Conservation (phyloP, 1,139 yeast species). For the Debaryomycetaceae sp. region DNA sequence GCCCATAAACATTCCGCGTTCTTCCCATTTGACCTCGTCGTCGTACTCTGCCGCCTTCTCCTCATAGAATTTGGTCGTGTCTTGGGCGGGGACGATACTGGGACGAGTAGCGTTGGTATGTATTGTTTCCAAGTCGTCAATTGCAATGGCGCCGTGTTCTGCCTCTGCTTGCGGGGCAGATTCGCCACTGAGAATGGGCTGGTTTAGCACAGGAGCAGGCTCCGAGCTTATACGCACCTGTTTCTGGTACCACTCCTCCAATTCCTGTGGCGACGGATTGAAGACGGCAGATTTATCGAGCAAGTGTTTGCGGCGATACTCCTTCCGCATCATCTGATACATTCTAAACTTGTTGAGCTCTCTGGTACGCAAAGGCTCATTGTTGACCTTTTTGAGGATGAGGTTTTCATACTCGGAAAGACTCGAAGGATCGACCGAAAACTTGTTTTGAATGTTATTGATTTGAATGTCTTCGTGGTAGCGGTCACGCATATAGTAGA, state of each 20-base stretch:
- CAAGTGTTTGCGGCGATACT: slow-evolving; percentile 36
- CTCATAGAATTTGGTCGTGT: slow-evolving; percentile 78
- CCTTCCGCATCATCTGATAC: slow-evolving; percentile 43
- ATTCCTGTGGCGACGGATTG: slow-evolving; percentile 42
- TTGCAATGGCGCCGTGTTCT: slow-evolving; percentile 1
- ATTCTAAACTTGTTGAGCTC: slow-evolving; percentile 43
- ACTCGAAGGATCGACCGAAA: slow-evolving; percentile 23
- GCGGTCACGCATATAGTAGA: slow-evolving; percentile 56
- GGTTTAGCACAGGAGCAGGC: slow-evolving; percentile 18
- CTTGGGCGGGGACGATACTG: slow-evolving; percentile 54
- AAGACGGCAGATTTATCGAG: slow-evolving; percentile 34
- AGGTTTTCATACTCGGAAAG: slow-evolving; percentile 54
- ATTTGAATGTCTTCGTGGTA: slow-evolving; percentile 58
- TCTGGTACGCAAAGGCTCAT: slow-evolving; percentile 42
- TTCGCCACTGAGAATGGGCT: slow-evolving; percentile 5
- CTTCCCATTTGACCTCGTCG: slow-evolving; percentile 77
- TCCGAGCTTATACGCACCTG: slow-evolving; percentile 19
- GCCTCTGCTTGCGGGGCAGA: slow-evolving; percentile 8
- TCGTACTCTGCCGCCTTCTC: slow-evolving; percentile 74
- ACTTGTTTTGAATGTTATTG: slow-evolving; percentile 31
- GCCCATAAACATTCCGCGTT: slow-evolving; percentile 71
- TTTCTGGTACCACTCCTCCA: slow-evolving; percentile 34
- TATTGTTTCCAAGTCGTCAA: slow-evolving; percentile 3
- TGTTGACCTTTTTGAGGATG: slow-evolving; percentile 43
- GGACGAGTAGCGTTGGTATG: slow-evolving; percentile 23